Evolutionary conservation across 2,329 filamentous ascomycete species (phyloP), one percentile per base, ranked within the genome.

Genomic region (Leptographium galeiforme): DNA sequence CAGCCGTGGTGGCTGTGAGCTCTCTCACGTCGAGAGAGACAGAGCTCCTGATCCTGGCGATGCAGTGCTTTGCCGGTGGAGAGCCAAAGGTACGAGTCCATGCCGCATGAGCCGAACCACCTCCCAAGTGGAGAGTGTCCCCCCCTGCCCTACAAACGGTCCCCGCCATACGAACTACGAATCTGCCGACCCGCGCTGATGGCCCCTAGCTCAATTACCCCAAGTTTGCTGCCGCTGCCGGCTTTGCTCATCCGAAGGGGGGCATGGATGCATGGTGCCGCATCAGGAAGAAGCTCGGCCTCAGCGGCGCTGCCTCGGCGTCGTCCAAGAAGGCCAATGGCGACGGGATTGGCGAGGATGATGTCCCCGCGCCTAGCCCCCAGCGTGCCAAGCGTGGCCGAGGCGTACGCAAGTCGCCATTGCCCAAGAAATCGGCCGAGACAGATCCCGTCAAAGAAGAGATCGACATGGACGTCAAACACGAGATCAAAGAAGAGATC

Each of bases 211-310:
- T 57, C 8, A 55, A 57, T 52, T 53, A 55, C 12, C 7, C 44
- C 34, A 50, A 47, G 13, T 41, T 57, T 6, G 48, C 50, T 10
- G 4, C 14, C 4, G 53, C 44, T 0, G 53, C 51, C 13, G 53
- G 51, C 8, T 30, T 56, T 34, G 4, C 41, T 11, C 39, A 16
- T 1, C 19, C 52, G 16, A 53, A 56, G 40, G 8, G 43, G 14
- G 54, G 43, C 43, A 40, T 38, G 41, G 50, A 57, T n/a, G 30
- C 50, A 0, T 56, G 54, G 56, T 53, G n/a, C 25, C 50, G 48
- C 10, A 41, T 57, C 44, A 34, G 45, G 18, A 52, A 50, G 52
- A 56, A 55, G 47, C 51, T 56, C 4, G 39, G 48, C 7, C 14
- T 55, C 8, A 18, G 10, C 51, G 18, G 5, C 16, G 19, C 19